phyloP scores from a whole-genome alignment of 306 rosid genomes.

The Corylus avellana region DNA sequence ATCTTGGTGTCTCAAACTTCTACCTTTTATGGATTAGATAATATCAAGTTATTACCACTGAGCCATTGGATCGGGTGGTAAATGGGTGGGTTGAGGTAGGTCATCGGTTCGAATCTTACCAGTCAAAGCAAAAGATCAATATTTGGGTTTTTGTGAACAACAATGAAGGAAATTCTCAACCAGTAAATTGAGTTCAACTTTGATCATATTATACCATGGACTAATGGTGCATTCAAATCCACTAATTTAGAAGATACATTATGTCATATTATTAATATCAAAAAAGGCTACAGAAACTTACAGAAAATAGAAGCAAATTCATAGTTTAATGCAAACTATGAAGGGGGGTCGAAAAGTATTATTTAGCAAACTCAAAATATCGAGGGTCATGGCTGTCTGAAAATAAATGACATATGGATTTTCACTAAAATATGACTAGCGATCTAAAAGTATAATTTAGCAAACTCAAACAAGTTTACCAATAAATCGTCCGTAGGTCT shows the following conservation, averaged over 20 bases:
- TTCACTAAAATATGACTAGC: slow-evolving; percentile 14
- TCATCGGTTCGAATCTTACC: not conserved
- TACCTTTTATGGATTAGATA: not conserved
- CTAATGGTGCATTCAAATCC: not conserved
- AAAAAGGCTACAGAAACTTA: too few species aligned
- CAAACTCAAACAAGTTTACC: slow-evolving; percentile 48
- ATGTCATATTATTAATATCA: too few species aligned
- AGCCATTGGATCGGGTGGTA: not conserved
- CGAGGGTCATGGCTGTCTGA: not conserved
- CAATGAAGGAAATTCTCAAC: not conserved
- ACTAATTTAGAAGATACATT: not conserved
- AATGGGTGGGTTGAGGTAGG: not conserved
- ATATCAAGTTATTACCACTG: not conserved
- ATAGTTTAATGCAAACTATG: not conserved
- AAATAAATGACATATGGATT: not conserved
- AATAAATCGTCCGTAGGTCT: slow-evolving; percentile 68
- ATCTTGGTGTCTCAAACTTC: not conserved
- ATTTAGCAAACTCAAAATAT: too few species aligned
- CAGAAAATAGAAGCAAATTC: too few species aligned
- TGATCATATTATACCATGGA: not conserved
- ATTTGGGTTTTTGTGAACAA: not conserved
- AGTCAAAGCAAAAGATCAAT: not conserved
- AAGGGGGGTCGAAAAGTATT: too few species aligned
- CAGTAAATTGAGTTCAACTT: not conserved
- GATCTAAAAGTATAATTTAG: not conserved